A percentile compares a stretch with the other conserved stretches of the same genome.
These are phyloP conservation scores for Pestalotiopsis sp. DNA, from an alignment of 2,329 filamentous ascomycete genomes.

Conservation along the genomic window DNA sequence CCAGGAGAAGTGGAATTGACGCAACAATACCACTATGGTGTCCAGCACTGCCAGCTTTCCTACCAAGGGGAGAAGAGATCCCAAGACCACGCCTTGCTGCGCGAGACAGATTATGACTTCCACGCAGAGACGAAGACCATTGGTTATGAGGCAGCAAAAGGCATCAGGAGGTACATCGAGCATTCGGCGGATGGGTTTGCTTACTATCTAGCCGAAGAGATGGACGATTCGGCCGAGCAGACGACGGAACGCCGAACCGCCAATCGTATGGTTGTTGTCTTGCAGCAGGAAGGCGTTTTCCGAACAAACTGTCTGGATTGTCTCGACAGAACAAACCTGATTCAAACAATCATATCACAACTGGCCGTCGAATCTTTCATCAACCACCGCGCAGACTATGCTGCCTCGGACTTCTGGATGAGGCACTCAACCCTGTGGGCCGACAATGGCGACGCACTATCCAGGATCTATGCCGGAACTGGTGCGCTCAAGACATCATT, in stretches of 20 bases:
- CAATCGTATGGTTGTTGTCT: slow-evolving; percentile 64
- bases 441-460: slow-evolving; percentile 92
- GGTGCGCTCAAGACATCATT: slow-evolving; percentile 95
- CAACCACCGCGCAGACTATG: slow-evolving; percentile 68
- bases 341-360: slow-evolving; percentile 93
- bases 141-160: slow-evolving; percentile 88
- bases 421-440: slow-evolving; percentile 94
- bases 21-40: slow-evolving; percentile 76
- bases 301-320: slow-evolving; percentile 96
- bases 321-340: slow-evolving; percentile 90
- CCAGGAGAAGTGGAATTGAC: slow-evolving; percentile 84
- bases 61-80: slow-evolving; percentile 56
- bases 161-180: slow-evolving; percentile 79
- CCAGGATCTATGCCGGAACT: slow-evolving; percentile 94
- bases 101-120: slow-evolving; percentile 91
- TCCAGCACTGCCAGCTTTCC: slow-evolving; percentile 74
- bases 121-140: slow-evolving; percentile 89
- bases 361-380: slow-evolving; percentile 91
- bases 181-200: slow-evolving; percentile 83
- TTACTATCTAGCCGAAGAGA: slow-evolving; percentile 84
- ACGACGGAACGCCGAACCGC: slow-evolving; percentile 37
- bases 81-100: slow-evolving; percentile 73
- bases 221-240: slow-evolving; percentile 53
- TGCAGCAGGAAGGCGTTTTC: slow-evolving; percentile 95
- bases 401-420: slow-evolving; percentile 84